Conservation (phyloP, 805 yeast genomes). For the Pichia nakasei region DNA sequence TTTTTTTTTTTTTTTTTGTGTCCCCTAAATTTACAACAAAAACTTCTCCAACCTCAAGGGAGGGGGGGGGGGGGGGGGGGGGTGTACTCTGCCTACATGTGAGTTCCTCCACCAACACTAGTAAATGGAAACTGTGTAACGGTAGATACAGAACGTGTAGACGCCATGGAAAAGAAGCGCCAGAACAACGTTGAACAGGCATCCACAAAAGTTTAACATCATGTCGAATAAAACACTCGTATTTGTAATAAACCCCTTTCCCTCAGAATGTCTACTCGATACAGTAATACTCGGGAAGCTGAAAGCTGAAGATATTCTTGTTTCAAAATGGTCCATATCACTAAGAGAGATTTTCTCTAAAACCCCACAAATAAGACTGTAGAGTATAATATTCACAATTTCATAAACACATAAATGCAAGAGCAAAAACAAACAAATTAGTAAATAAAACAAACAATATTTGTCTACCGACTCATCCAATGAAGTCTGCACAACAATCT, state of each 20-base stretch:
- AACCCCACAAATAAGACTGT: background rate
- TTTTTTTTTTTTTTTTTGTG: too few species aligned
- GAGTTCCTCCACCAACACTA: too few species aligned
- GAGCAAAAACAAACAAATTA: background rate
- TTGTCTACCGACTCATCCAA: conserved; percentile 1
- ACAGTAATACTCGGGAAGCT: background rate
- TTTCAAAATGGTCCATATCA: background rate
- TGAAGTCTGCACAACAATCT: background rate
- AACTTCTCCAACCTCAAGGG: too few species aligned
- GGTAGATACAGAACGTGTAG: background rate
- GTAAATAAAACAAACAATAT: conserved; percentile 5
- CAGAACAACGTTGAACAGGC: background rate
- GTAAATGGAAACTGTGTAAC: conserved; percentile 1
- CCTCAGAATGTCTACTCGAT: background rate
- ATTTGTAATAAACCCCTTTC: background rate
- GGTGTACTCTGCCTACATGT: too few species aligned
- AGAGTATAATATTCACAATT: conserved; percentile 1
- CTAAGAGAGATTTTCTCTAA: background rate
- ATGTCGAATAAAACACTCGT: background rate
- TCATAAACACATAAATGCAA: conserved; percentile 4
- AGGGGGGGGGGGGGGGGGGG: too few species aligned
- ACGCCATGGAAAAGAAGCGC: conserved; percentile 1
- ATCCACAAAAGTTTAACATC: background rate
- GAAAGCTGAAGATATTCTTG: background rate
- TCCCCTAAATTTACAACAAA: too few species aligned